A percentile compares a stretch with the other conserved stretches of the same genome.
Conservation (phyloP, 1,139 yeast genomes). For the Pichia sp. region DNA sequence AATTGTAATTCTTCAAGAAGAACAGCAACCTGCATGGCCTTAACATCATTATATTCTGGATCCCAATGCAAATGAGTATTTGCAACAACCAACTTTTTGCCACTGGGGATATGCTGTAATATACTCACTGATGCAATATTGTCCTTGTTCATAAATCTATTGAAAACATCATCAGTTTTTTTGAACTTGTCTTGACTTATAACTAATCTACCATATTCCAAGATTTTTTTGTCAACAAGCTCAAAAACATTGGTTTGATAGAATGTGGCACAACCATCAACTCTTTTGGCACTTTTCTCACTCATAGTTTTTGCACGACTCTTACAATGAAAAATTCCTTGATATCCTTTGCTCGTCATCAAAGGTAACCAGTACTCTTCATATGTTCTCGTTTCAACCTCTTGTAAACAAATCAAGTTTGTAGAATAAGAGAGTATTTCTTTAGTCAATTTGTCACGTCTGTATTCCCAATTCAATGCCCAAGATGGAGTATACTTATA, state of each 20-base stretch:
- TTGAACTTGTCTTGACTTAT: conserved; percentile 83
- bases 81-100: conserved; percentile 65
- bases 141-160: conserved; percentile 94
- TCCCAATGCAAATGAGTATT: conserved; percentile 99
- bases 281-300: conserved; percentile 75
- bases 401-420: conserved; percentile 88
- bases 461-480: conserved; percentile 94
- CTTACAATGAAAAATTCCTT: conserved; percentile 76
- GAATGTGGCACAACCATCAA: conserved; percentile 96
- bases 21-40: conserved; percentile 90
- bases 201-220: conserved; percentile 86
- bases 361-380: conserved; percentile 82
- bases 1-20: conserved; percentile 79
- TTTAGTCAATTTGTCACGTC: conserved; percentile 65
- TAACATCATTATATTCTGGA: conserved; percentile 93
- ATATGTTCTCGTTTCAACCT: conserved; percentile 81
- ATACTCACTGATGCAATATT: conserved; percentile 80
- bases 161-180: conserved; percentile 89
- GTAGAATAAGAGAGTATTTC: conserved; percentile 60
- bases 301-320: conserved; percentile 91
- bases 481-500: conserved; percentile 94
- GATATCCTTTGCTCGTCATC: conserved; percentile 67
- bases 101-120: conserved; percentile 66
- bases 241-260: conserved; percentile 64
- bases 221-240: conserved; percentile 59